Conservation (phyloP, 2,329 filamentous ascomycete genomes). For the Dothideomycetes sp. region DNA sequence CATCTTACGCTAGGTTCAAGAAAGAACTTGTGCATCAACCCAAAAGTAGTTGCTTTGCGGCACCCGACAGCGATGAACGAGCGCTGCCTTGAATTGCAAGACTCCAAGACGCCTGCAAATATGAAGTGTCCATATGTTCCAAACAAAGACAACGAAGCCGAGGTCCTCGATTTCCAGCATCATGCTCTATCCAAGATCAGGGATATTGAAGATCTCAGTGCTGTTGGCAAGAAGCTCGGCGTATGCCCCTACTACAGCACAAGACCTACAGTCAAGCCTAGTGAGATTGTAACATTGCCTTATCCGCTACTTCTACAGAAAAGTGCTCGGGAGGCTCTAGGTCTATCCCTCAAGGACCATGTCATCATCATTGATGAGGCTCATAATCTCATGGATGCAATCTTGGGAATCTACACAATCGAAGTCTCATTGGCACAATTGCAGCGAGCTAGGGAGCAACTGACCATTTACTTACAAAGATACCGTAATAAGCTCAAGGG, state of each 20-base stretch:
- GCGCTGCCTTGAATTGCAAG: conserved; percentile 79
- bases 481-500: conserved; percentile 85
- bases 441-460: conserved; percentile 58
- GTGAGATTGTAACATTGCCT: conserved; percentile 84
- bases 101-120: conserved; percentile 49
- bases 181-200: conserved; percentile 71
- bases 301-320: conserved; percentile 85
- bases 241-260: conserved; percentile 98
- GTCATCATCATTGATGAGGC: conserved; percentile 96
- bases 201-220: conserved; percentile 84
- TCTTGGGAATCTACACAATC: conserved; percentile 75
- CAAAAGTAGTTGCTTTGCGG: conserved; percentile 60
- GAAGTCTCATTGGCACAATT: conserved; percentile 65
- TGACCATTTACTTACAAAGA: conserved; percentile 72
- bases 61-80: conserved; percentile 80
- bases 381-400: conserved; percentile 94
- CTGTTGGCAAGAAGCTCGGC: conserved; percentile 63
- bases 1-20: conserved; percentile 76
- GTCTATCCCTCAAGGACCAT: conserved; percentile 75
- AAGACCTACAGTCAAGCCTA: conserved; percentile 65
- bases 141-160: conserved; percentile 59
- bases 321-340: conserved; percentile 75
- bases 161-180: conserved; percentile 75
- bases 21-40: conserved; percentile 84
- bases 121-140: conserved; percentile 69